Evolutionary conservation across 148 eudicot genomes (phyloP), one percentile per base, ranked within the genome.

Genomic region (Nepenthes mirabilis): DNA sequence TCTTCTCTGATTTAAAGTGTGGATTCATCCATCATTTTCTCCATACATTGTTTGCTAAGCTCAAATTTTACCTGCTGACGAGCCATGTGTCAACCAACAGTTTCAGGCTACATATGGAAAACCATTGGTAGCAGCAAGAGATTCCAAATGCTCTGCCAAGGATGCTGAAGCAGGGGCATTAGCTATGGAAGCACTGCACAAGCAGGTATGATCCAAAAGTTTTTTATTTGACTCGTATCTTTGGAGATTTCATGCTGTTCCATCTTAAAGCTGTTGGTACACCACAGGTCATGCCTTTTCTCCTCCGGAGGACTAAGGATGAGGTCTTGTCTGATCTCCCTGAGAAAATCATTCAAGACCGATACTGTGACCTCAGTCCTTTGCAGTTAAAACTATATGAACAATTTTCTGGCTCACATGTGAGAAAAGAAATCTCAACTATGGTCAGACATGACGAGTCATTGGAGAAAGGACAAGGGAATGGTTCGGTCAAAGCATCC

Each of bases 111-210:
- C 86, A 14, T 94, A 94, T 63, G 99, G 99, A 61, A 94, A 94
- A 71, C 99, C 99, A 10, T 77, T 94, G 58, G 32, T 89, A 63
- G 97, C 97, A 47, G 89, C 99, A 53, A 78, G 95, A 66, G 99
- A 94, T 76, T 82, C 99, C 14, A 94, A 90, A 75, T 84, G 99
- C 70, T 86, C 99, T 58, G 95, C 97, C 65, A 94, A 83, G 75
- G 99, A 89, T 82, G 95, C 99, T 66, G 99, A 94, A 78, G 99
- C 84, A 37, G 99, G 99, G 52, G 84, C 74, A 37, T 78, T 94
- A 59, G 99, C 97, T 54, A 94, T 94, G 99, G 99, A 94, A 78
- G 99, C 99, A 63, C 71, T 94, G 83, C 99, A 94, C 77, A 94
- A 94, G 79, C 99, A 94, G 52, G 52, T 49, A 49, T 2, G 11